Evolutionary conservation across 169 alveolate species (phyloP), one percentile per base, ranked within the genome.

Genomic region (Perkinsus chesapeaki): DNA sequence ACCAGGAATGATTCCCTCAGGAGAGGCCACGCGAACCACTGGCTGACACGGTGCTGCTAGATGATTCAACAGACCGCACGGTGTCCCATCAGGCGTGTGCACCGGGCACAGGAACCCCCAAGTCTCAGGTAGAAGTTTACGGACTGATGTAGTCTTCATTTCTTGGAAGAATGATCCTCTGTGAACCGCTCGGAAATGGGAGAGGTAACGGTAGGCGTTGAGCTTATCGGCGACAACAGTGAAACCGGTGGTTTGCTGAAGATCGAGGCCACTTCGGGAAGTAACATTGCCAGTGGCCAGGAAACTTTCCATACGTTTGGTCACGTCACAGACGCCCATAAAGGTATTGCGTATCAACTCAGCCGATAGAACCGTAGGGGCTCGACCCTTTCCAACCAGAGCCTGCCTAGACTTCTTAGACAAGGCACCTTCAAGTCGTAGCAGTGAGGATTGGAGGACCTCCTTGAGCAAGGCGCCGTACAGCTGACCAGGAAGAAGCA

Each of bases 51-150:
- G 97, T 92, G 97, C 97, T 16, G 99, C 94, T 91, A 99, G 96
- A 96, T 99, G 99, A 91, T 98, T 97, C 94, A 99, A 94, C 60
- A 99, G 96, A 10, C 99, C 99, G 94, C 99, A 99, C 0, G 99
- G 99, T n/a, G 99, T 99, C 73, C 99, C 99, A 97, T 99, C 99
- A 48, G 99, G 99, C 0, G 99, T 99, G 95, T 99, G 99, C 34
- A 99, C 99, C 3, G 99, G 99, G 92, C 99, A 99, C 31, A 99
- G 96, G 96, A 99, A 99, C 43, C 99, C 99, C 99, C 99, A 99
- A 48, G 99, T 97, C 94, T 99, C 99, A 0, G 99, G 99, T 38
- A 99, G 96, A 94, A 99, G 96, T 96, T 99, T 99, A 94, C 99
- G 98, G 31, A 96, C 97, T 94, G 96, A 94, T 0, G 99, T 98